Evolutionary conservation across 768 basidiomycete species (phyloP).

Genomic region (Pisolithus microcarpus): DNA sequence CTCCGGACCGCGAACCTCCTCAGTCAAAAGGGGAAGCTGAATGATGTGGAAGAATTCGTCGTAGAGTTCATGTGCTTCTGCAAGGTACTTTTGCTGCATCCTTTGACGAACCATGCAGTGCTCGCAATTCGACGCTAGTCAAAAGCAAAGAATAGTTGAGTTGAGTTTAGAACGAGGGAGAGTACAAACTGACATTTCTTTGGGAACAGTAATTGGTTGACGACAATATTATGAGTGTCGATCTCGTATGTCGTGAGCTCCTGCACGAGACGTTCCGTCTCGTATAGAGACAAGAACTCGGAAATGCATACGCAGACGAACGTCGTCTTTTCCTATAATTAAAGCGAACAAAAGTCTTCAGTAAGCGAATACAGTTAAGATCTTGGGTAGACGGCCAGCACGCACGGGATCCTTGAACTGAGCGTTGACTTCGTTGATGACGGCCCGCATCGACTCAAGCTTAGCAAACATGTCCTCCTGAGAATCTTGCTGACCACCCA

Average conservation of each 20-base stretch:
- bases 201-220: constrained; percentile 95
- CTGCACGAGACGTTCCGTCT: constrained; percentile 97
- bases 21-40: constrained; percentile 86
- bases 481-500: constrained; percentile 84
- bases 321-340: constrained; percentile 85
- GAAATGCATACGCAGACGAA: constrained; percentile 99
- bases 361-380: no score
- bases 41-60: constrained; percentile 98
- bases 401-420: constrained; percentile 98
- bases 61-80: constrained; percentile 94
- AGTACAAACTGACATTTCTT: constrained; percentile 59
- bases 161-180: neutral
- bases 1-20: constrained; percentile 93
- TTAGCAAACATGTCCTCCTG: constrained; percentile 99
- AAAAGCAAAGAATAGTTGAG: neutral
- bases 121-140: constrained; percentile 81
- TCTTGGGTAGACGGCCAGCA: constrained; percentile 6
- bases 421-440: constrained; percentile 97
- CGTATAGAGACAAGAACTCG: constrained; percentile 95
- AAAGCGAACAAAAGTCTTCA: neutral
- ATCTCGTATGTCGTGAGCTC: constrained; percentile 92
- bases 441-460: constrained; percentile 91
- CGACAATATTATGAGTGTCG: constrained; percentile 97
- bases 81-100: constrained; percentile 98
- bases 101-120: constrained; percentile 91